Evolutionary conservation across 2,329 filamentous ascomycete genomes (phyloP).

Genomic region (Colletotrichum caudatum): DNA sequence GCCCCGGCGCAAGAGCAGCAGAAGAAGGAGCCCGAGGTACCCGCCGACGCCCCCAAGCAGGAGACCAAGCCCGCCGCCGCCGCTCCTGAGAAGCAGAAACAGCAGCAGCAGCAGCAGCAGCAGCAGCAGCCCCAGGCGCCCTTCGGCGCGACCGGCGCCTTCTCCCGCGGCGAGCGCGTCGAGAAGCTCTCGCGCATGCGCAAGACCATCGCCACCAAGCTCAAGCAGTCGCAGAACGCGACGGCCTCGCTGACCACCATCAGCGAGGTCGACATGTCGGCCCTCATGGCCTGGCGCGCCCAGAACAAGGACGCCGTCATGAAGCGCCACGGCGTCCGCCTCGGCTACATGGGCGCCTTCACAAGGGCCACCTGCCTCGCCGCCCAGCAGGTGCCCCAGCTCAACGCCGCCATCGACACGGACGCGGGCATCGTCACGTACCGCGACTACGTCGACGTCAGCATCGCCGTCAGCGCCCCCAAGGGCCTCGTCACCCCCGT

Average conservation of each 20-base stretch:
- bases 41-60: conserved; percentile 30
- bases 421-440: conserved; percentile 68
- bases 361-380: conserved; percentile 78
- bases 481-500: conserved; percentile 81
- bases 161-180: conserved; percentile 37
- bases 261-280: conserved; percentile 63
- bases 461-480: conserved; percentile 79
- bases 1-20: conserved; percentile 36
- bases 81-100: conserved; percentile 5
- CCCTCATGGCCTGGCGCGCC: conserved; percentile 72
- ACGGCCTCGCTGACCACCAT: conserved; percentile 77
- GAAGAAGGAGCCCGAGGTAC: conserved; percentile 31
- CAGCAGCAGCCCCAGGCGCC: conserved; percentile 11
- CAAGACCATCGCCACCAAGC: conserved; percentile 78
- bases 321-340: conserved; percentile 51
- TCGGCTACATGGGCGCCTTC: conserved; percentile 82
- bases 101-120: not conserved
- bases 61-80: conserved; percentile 32
- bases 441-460: conserved; percentile 79
- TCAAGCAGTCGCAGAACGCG: conserved; percentile 76
- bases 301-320: conserved; percentile 70
- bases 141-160: conserved; percentile 27
- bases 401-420: conserved; percentile 71
- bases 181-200: conserved; percentile 73
- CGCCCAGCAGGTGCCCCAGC: conserved; percentile 75